These are phyloP conservation scores for Withania somnifera DNA, from an alignment of 305 asterid species.

Conservation along the genomic window DNA sequence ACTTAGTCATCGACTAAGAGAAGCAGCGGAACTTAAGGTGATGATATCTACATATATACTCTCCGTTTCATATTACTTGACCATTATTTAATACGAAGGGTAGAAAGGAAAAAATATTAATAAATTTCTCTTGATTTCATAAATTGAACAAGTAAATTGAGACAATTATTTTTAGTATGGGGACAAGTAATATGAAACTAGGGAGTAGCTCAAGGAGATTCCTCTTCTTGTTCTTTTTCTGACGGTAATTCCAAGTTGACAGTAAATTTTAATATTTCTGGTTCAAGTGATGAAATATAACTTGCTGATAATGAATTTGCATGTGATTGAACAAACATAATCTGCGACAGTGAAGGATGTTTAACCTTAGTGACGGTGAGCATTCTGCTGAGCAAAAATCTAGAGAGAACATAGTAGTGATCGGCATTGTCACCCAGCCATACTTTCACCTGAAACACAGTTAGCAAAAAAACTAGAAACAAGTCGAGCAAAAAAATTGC, in stretches of 20 bases:
- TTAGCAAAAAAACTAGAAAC: neutral
- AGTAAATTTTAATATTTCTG: neutral
- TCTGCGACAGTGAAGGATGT: neutral
- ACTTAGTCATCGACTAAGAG: neutral
- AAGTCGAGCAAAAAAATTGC: neutral
- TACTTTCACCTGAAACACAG: conserved; percentile 67
- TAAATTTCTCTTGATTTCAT: too few species aligned
- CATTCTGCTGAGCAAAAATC: conserved; percentile 96
- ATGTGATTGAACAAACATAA: neutral
- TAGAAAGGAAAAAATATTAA: too few species aligned
- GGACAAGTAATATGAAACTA: too few species aligned
- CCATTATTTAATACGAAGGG: too few species aligned
- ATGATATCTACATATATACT: neutral
- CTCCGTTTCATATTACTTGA: too few species aligned
- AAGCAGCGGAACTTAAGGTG: neutral
- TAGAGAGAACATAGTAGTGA: conserved; percentile 93
- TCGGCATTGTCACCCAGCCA: conserved; percentile 99
- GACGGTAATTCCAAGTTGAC: neutral
- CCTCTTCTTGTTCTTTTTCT: neutral
- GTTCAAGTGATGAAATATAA: neutral
- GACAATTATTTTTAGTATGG: too few species aligned
- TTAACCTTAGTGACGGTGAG: conserved; percentile 91
- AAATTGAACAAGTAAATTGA: too few species aligned
- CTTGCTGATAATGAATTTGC: neutral
- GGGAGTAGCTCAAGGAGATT: neutral